Evolutionary conservation across 2,329 filamentous ascomycete species (phyloP).

Genomic region (Setomelanomma holmii): DNA sequence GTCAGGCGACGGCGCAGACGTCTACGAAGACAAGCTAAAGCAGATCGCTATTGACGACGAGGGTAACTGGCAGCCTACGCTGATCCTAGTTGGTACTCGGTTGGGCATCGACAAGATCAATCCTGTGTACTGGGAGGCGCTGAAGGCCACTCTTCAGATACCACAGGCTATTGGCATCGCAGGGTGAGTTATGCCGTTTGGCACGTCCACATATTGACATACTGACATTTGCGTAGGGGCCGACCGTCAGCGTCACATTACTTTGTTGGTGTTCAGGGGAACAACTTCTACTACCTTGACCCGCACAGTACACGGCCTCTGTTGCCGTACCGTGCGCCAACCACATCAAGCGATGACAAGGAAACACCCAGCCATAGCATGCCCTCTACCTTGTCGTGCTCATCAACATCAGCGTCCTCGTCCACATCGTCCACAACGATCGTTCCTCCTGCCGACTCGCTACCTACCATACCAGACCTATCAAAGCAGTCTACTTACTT

Average conservation of each 20-base stretch:
- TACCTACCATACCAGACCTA: constrained; percentile 37
- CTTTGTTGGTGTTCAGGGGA: constrained; percentile 75
- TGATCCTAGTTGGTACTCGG: constrained; percentile 87
- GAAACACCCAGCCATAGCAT: neutral
- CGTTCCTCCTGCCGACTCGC: constrained; percentile 15
- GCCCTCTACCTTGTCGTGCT: constrained; percentile 11
- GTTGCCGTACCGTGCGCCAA: constrained; percentile 63
- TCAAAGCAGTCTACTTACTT: constrained; percentile 62
- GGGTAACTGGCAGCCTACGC: constrained; percentile 76
- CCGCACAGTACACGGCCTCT: constrained; percentile 85
- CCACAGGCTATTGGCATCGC: constrained; percentile 95
- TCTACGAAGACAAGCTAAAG: constrained; percentile 90
- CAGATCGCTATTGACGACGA: constrained; percentile 74
- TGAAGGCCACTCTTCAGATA: constrained; percentile 84
- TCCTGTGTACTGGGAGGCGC: constrained; percentile 92
- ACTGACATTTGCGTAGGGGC: constrained; percentile 63
- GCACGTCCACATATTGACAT: neutral
- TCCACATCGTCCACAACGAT: constrained; percentile 32
- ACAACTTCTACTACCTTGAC: constrained; percentile 91
- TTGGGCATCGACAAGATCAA: constrained; percentile 95
- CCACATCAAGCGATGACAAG: neutral
- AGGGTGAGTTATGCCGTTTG: constrained; percentile 65
- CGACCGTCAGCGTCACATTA: constrained; percentile 89
- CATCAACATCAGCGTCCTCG: constrained; percentile 19
- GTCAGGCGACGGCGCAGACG: constrained; percentile 86